Conservation (phyloP, 306 rosid species). For the Corylus avellana region DNA sequence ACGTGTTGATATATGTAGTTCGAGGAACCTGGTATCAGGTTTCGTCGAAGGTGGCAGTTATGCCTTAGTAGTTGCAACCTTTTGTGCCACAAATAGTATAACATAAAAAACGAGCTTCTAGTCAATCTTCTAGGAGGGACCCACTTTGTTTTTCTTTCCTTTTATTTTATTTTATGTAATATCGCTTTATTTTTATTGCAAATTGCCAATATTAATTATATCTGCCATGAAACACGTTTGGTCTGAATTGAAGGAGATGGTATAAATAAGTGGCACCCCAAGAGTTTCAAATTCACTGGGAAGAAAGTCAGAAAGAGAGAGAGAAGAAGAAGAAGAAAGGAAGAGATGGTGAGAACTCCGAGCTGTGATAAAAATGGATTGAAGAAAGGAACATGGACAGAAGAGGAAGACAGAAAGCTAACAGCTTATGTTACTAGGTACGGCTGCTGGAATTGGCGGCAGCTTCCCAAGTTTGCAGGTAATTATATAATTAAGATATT, state of each 20-base stretch:
- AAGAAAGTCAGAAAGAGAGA: background rate
- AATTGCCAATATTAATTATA: too few relatives aligned
- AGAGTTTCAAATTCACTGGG: background rate
- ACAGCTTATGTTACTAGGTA: constrained; percentile 76
- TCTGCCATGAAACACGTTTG: background rate
- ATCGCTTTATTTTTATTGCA: background rate
- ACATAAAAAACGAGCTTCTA: background rate
- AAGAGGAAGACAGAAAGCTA: constrained; percentile 72
- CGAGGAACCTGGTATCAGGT: background rate
- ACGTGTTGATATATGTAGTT: background rate
- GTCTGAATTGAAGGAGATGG: background rate
- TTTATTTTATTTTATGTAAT: background rate
- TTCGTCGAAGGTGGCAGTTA: constrained; percentile 1
- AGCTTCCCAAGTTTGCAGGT: constrained; percentile 90
- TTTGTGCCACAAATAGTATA: background rate
- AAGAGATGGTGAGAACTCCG: constrained; percentile 70
- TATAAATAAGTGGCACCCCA: background rate
- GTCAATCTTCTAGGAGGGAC: background rate
- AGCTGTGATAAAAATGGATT: constrained; percentile 57
- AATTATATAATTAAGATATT: background rate
- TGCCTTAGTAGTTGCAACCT: background rate
- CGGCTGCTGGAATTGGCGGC: constrained; percentile 96
- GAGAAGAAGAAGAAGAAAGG: background rate
- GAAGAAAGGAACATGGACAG: constrained; percentile 83
- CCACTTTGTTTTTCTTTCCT: background rate